A percentile compares a stretch with the other conserved stretches of the same genome.
phyloP scores from a whole-genome alignment of 352 stramenopile species.

The Globisporangium heterothallicum region DNA sequence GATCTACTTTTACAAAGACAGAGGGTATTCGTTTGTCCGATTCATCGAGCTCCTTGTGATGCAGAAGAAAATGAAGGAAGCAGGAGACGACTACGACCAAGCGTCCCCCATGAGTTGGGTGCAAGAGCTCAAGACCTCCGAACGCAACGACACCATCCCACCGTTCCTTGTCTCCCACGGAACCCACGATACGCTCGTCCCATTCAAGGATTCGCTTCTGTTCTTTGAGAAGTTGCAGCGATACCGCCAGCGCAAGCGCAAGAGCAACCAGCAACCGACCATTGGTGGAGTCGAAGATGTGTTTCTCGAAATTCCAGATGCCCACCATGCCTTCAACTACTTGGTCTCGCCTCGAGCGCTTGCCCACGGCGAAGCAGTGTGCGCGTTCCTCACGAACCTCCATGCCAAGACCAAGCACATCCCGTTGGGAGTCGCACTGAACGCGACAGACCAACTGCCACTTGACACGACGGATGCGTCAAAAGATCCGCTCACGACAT shows the following conservation, averaged over 20 bases:
- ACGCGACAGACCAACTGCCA: not conserved
- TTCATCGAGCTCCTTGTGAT: slow-evolving; percentile 58
- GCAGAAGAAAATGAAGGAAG: slow-evolving; percentile 45
- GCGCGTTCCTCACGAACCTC: slow-evolving; percentile 53
- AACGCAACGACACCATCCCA: slow-evolving; percentile 25
- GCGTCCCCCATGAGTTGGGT: slow-evolving; percentile 51
- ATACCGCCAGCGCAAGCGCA: slow-evolving; percentile 25
- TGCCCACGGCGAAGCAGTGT: slow-evolving; percentile 62
- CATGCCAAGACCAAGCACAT: slow-evolving; percentile 37
- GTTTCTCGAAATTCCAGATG: slow-evolving; percentile 45
- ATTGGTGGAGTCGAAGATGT: slow-evolving; percentile 40
- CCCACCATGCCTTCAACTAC: slow-evolving; percentile 76
- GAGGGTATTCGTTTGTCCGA: slow-evolving; percentile 29
- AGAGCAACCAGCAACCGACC: slow-evolving; percentile 9
- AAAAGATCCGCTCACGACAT: not conserved
- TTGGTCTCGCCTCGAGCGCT: slow-evolving; percentile 61
- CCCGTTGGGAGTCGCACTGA: not conserved
- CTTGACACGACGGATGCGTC: not conserved
- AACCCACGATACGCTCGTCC: slow-evolving; percentile 51
- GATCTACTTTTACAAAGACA: slow-evolving; percentile 44
- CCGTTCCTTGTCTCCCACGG: slow-evolving; percentile 58
- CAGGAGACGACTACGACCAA: slow-evolving; percentile 40
- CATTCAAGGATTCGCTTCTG: slow-evolving; percentile 44
- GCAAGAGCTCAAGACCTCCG: slow-evolving; percentile 16
- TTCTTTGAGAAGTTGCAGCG: slow-evolving; percentile 50